Conservation (phyloP, 2,329 filamentous ascomycete genomes). For the Aaosphaeria pasadenensis region DNA sequence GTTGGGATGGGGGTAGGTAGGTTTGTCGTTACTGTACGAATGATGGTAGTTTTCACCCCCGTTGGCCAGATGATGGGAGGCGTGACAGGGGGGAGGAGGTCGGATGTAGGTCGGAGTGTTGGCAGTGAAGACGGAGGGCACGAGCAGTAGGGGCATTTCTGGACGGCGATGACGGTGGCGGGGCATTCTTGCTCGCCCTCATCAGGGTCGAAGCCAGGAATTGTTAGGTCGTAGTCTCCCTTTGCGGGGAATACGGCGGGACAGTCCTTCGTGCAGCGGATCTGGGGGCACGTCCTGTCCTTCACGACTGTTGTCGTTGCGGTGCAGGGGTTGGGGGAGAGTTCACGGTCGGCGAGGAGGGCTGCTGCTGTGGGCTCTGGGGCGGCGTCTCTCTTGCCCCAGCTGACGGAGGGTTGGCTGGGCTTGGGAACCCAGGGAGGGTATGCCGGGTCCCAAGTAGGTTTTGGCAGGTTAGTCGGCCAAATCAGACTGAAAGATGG, state of each 20-base stretch:
- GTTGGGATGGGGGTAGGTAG: conserved; percentile 1
- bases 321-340: conserved; percentile 4
- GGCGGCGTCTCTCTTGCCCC: conserved; percentile 6
- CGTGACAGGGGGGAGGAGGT: no score
- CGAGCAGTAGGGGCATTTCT: conserved; percentile 7
- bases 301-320: conserved; percentile 8
- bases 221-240: neutral
- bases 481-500: neutral
- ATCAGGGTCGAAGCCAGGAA: neutral
- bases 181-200: conserved; percentile 6
- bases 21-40: neutral
- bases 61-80: no score
- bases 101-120: neutral
- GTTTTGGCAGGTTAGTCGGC: neutral
- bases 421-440: neutral
- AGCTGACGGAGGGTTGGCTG: conserved; percentile 6
- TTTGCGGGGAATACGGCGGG: neutral
- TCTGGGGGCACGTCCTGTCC: conserved; percentile 5
- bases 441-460: neutral
- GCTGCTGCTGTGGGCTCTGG: conserved; percentile 9
- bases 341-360: conserved; percentile 1
- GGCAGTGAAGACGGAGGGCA: conserved; percentile 3
- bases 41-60: no score
- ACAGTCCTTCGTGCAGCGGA: conserved; percentile 5
- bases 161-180: conserved; percentile 5